Conservation (phyloP, 345 rosid species). For the Lepidium africanum region DNA sequence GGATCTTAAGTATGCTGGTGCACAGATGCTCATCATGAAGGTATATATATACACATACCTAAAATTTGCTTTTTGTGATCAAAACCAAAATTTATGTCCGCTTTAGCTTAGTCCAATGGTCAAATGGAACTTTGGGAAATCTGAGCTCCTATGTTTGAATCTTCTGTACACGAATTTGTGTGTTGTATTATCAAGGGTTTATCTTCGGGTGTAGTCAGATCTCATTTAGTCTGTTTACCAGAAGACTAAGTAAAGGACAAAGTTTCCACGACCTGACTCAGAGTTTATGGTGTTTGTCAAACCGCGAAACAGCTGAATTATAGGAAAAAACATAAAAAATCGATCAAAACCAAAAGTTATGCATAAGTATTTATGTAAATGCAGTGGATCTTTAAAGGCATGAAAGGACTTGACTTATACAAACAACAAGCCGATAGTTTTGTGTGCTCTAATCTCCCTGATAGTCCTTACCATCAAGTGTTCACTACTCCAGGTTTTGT, state of each 20-base stretch:
- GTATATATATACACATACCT: slow-evolving; percentile 19
- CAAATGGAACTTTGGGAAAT: too few relatives aligned
- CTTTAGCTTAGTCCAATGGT: too few relatives aligned
- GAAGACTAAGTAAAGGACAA: too few relatives aligned
- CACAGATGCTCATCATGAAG: slow-evolving; percentile 64
- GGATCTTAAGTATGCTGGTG: slow-evolving; percentile 92
- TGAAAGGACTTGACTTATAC: slow-evolving; percentile 28
- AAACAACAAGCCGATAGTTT: slow-evolving; percentile 69
- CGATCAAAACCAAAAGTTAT: neutral
- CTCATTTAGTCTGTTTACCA: too few relatives aligned
- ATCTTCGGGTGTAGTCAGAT: too few relatives aligned
- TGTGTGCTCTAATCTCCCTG: slow-evolving; percentile 65
- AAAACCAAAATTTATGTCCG: neutral
- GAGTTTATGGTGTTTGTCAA: too few relatives aligned
- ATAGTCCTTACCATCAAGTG: slow-evolving; percentile 62
- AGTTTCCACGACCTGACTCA: too few relatives aligned
- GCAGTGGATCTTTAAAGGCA: slow-evolving; percentile 55
- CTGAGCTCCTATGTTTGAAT: too few relatives aligned
- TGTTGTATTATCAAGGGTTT: too few relatives aligned
- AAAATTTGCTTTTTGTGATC: neutral
- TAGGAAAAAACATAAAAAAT: too few relatives aligned
- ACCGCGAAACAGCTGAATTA: too few relatives aligned
- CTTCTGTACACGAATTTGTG: too few relatives aligned
- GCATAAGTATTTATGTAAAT: slow-evolving; percentile 3
- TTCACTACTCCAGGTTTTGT: slow-evolving; percentile 49